Evolutionary conservation across 106 monocot species (phyloP).

Genomic region (Dendrobium nobile): DNA sequence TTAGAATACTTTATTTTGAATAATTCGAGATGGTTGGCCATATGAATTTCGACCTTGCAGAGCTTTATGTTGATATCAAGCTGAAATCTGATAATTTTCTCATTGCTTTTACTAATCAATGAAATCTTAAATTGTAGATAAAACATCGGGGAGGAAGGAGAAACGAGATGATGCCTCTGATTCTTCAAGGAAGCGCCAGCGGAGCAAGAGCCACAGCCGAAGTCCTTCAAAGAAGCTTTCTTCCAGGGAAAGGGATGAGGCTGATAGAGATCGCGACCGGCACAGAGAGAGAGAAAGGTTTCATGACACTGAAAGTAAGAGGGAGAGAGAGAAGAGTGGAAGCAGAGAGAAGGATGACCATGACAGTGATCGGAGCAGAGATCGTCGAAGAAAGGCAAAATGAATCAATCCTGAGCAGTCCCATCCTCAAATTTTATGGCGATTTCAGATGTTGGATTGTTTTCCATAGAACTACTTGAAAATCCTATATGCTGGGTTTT

Average conservation of each 20-base stretch:
- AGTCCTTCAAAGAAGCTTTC: conserved; percentile 58
- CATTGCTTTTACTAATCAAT: background rate
- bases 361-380: conserved; percentile 18
- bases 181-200: conserved; percentile 64
- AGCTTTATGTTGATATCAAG: background rate
- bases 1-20: no score
- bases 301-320: conserved; percentile 41
- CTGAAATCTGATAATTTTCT: background rate
- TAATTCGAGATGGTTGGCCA: no score
- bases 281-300: conserved; percentile 36
- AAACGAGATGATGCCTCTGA: conserved; percentile 40
- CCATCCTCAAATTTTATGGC: background rate
- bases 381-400: conserved; percentile 27
- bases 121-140: conserved; percentile 32
- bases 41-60: no score
- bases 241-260: conserved; percentile 25
- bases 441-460: background rate
- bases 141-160: conserved; percentile 50
- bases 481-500: background rate
- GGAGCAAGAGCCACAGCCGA: conserved; percentile 65
- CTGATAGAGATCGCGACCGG: conserved; percentile 28
- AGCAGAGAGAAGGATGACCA: conserved; percentile 70
- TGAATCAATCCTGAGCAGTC: background rate
- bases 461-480: background rate
- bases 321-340: conserved; percentile 66